Evolutionary conservation across 306 rosid species (phyloP).

Genomic region (Alnus rubra): DNA sequence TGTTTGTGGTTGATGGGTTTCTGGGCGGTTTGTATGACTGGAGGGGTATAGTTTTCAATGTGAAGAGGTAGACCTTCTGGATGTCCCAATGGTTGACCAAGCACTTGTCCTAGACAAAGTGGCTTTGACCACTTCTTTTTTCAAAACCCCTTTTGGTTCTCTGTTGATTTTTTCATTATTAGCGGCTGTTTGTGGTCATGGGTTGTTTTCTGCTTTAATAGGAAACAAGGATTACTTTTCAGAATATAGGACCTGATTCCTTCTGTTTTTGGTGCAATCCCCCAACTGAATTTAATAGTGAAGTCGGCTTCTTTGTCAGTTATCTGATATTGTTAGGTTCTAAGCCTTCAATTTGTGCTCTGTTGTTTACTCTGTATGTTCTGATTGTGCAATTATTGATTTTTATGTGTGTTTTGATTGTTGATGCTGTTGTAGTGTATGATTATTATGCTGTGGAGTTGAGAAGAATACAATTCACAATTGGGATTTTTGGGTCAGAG

Average conservation of each 20-base stretch:
- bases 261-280: conserved; percentile 22
- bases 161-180: conserved; percentile 34
- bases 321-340: conserved; percentile 23
- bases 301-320: conserved; percentile 24
- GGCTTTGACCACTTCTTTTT: conserved; percentile 50
- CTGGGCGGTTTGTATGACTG: conserved; percentile 18
- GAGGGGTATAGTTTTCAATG: conserved; percentile 44
- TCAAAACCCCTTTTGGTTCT: conserved; percentile 17
- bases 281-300: conserved; percentile 29
- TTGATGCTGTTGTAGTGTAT: conserved; percentile 41
- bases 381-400: conserved; percentile 26
- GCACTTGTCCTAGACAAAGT: conserved; percentile 28
- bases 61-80: conserved; percentile 42
- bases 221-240: conserved; percentile 23
- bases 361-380: conserved; percentile 32
- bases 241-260: conserved; percentile 11
- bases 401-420: conserved; percentile 31
- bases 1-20: conserved; percentile 29
- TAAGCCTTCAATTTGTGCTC: conserved; percentile 26
- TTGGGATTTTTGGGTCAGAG: conserved; percentile 36
- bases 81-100: conserved; percentile 44
- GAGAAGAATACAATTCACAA: conserved; percentile 22
- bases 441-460: conserved; percentile 35
- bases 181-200: conserved; percentile 36
- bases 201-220: conserved; percentile 34